These are phyloP conservation scores for Daldinia eschscholtzii DNA, from an alignment of 2,329 filamentous ascomycete species.

Conservation along the genomic window DNA sequence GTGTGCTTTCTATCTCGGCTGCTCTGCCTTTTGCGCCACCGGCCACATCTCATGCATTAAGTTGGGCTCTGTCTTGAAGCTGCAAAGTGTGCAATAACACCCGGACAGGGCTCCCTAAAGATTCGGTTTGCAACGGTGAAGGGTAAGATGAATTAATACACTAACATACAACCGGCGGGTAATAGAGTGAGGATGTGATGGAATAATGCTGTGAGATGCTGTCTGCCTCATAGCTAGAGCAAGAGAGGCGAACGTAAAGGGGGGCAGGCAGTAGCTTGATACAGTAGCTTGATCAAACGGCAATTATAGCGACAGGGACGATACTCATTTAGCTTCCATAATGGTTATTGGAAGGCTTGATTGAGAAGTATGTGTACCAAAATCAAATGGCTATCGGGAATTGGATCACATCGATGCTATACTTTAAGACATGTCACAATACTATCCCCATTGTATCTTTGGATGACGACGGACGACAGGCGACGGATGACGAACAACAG, in stretches of 20 bases:
- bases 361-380: no score
- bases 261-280: no score
- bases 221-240: no score
- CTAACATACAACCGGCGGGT: no score
- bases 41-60: constrained; percentile 34
- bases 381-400: no score
- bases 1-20: no score
- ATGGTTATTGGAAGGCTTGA: neutral
- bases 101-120: constrained; percentile 20
- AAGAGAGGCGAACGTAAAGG: no score
- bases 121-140: constrained; percentile 14
- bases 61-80: constrained; percentile 23
- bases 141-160: constrained; percentile 4
- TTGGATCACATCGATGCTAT: neutral
- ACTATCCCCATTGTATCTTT: neutral
- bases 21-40: constrained; percentile 19
- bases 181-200: no score
- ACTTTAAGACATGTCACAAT: neutral
- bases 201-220: no score
- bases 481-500: neutral
- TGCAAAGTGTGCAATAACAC: constrained; percentile 17
- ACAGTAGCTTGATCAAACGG: no score
- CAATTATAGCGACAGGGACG: no score
- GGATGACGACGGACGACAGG: neutral
- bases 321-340: neutral